Evolutionary conservation across 495 filamentous ascomycete genomes (phyloP).

Genomic region (Podospora pseudopauciseta): DNA sequence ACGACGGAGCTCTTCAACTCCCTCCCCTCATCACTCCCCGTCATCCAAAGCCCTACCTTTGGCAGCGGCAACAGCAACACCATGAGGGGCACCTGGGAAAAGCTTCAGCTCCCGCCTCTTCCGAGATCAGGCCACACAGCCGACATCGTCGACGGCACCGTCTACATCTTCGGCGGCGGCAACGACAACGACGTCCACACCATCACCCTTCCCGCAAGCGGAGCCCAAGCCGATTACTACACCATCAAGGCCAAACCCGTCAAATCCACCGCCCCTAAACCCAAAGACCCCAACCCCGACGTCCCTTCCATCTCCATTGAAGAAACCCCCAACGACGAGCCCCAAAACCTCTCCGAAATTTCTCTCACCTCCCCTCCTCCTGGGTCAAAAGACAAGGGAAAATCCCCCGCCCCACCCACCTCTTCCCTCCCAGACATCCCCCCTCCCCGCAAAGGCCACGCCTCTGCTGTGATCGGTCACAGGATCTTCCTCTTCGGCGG

Average conservation of each 20-base stretch:
- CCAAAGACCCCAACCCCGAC: not conserved
- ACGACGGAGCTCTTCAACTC: constrained; percentile 43
- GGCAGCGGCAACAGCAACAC: constrained; percentile 20
- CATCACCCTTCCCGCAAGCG: constrained; percentile 55
- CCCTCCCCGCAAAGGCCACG: constrained; percentile 53
- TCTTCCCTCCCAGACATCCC: constrained; percentile 40
- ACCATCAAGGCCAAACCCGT: constrained; percentile 44
- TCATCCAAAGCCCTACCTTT: constrained; percentile 11
- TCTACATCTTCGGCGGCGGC: constrained; percentile 69
- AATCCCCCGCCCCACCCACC: constrained; percentile 11
- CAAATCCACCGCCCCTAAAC: constrained; percentile 4
- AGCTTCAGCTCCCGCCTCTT: constrained; percentile 51
- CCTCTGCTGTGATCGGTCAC: constrained; percentile 54
- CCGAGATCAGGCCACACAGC: constrained; percentile 68
- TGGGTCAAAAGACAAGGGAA: constrained; percentile 27
- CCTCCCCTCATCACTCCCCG: constrained; percentile 29
- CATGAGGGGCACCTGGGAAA: constrained; percentile 58
- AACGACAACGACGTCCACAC: constrained; percentile 70
- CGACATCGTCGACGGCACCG: constrained; percentile 60
- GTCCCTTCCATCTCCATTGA: constrained; percentile 35
- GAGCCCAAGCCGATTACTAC: constrained; percentile 55
- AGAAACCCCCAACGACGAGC: constrained; percentile 36
- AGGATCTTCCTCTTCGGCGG: constrained; percentile 65
- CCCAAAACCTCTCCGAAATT: constrained; percentile 14
- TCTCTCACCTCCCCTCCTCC: constrained; percentile 12